Evolutionary conservation across 345 rosid genomes (phyloP), one percentile per base, ranked within the genome.

Genomic region (Salix brachista): DNA sequence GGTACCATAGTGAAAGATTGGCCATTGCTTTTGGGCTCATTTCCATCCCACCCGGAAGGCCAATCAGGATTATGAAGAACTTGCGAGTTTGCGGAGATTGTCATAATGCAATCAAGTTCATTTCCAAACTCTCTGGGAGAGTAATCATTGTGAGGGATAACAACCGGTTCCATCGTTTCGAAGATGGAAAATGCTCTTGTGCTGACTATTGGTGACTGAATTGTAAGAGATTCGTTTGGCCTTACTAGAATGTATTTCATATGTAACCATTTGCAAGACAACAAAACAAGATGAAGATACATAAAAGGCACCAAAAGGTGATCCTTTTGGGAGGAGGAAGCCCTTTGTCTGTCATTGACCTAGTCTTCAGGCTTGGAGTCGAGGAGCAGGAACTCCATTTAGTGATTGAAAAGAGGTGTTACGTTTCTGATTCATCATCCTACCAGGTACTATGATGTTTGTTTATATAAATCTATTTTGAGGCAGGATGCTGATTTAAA

Each of bases 81-180:
- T 79, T 94, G 86, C 87, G 97, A 1, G 87, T 94, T 7, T 94
- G 98, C 21, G 96, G 98, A 0, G 97, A 94, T 79, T 94, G 98
- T 77, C 98, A 94, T 79, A 84, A 84, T 16, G 97, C 98, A 32
- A 91, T 92, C 76, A 91, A 93, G 84, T 85, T 86, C 79, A 89
- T 94, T 92, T 92, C 96, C 25, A 78, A 85, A 60, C 93, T 97
- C 82, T 78, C 90, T 3, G 87, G 92, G 79, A 80, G 99, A 82
- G 91, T 89, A 66, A 91, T 94, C 78, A 91, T 90, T 36, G 90
- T 91, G 78, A 90, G 97, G 82, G 99, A 94, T 78, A 87, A 91
- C 72, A 94, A 87, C 72, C 67, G 97, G 67, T 93, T 94, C 78
- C 97, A 94, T 86, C 87, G 91, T 34, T 94, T 94, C 25, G 91